phyloP scores from a whole-genome alignment of 2,329 filamentous ascomycete genomes.

The Cordyceps cateniannulata region DNA sequence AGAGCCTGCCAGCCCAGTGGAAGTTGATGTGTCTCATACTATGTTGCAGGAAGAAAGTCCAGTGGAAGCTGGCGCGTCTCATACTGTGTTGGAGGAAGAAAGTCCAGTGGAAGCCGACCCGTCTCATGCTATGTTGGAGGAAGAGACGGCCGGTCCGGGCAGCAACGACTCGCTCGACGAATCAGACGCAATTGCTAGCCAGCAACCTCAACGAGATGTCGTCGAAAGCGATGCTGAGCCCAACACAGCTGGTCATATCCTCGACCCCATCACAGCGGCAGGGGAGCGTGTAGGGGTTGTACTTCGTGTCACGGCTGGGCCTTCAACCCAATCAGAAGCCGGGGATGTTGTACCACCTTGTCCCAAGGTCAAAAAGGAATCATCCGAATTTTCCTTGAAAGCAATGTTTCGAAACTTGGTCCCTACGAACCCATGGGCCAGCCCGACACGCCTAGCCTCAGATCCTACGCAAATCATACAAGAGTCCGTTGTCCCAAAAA shows the following conservation, averaged over 20 bases:
- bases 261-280: background rate
- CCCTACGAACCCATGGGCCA: slow-evolving; percentile 21
- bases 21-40: background rate
- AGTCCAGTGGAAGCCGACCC: background rate
- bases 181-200: background rate
- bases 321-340: slow-evolving; percentile 23
- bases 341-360: background rate
- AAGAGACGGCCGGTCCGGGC: background rate
- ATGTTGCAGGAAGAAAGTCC: no score
- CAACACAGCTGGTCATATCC: background rate
- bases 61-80: no score
- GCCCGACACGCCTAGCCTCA: slow-evolving; percentile 14
- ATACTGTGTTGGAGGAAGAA: no score
- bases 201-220: background rate
- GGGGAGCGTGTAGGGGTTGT: background rate
- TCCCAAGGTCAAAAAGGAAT: background rate
- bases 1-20: no score
- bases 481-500: background rate
- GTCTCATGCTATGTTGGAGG: background rate
- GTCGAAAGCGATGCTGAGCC: background rate
- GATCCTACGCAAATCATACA: background rate
- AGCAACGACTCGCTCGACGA: background rate
- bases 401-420: slow-evolving; percentile 20
- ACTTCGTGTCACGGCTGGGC: slow-evolving; percentile 15
- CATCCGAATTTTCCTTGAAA: slow-evolving; percentile 18